Evolutionary conservation across 495 filamentous ascomycete species (phyloP), one percentile per base, ranked within the genome.

Genomic region (Aspergillus olivimuriae): DNA sequence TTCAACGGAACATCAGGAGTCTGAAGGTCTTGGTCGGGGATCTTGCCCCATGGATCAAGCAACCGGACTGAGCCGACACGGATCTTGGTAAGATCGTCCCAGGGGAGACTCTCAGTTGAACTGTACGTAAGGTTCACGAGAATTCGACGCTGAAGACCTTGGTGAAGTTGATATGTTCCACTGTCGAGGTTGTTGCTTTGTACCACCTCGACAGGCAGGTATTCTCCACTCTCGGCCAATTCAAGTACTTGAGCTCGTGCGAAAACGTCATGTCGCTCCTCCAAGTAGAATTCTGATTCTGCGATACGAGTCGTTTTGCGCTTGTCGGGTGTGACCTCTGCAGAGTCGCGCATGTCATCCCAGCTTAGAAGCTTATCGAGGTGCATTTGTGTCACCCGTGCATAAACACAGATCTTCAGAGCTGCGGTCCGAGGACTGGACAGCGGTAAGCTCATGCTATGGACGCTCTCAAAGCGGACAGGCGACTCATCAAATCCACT

Each of bases 401-500:
- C 90, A 58, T 95, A 97, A 44, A 99, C 84, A 22, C 89, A 87
- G n/a, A 97, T 83, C 43, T 94, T 78, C 32, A 99, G 63, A 6
- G 80, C 81, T 7, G 86, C 81, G 24, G 81, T 80, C 21, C 75
- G 79, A 9, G 89, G 79, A 44, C 86, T 88, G 18, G 82, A 82
- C 28, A 94, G 73, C n/a, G 94, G 94, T 45, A 99, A 69, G 60
- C 90, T 95, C 90, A 99, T 96, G 54, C 87, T 94, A 68, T 99
- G 92, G 41, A 95, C 89, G 63, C 92, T 97, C 61, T 95, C 89
- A 55, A 99, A 99, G 24, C 85, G 83, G 44, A 97, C 81, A 1
- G 89, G 82, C n/a, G 87, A 84, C 60, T 97, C 92, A 53, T 96
- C 89, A 58, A 99, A 99, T 42, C 86, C 88, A 40, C 75, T 83